A percentile compares a stretch with the other conserved stretches of the same genome.
Evolutionary conservation across 805 yeast genomes (phyloP).

Genomic region (Pichia manshurica): DNA sequence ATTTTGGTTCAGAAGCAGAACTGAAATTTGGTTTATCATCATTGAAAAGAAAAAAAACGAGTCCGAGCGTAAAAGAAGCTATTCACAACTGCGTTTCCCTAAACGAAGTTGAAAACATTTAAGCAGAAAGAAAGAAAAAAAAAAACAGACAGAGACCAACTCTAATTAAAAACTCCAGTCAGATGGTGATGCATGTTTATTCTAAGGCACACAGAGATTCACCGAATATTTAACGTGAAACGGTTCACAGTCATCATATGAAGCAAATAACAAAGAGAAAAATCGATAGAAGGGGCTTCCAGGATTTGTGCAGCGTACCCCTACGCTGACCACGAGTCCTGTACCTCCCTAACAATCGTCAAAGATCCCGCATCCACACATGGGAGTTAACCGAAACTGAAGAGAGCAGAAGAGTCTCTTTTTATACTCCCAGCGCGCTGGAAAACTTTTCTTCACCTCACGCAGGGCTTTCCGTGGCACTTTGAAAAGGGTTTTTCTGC

Average conservation of each 20-base stretch:
- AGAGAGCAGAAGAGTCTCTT: not conserved
- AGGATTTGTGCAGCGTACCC: conserved; percentile 2
- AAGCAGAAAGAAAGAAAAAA: not conserved
- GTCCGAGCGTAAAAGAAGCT: not conserved
- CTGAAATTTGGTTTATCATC: conserved; percentile 73
- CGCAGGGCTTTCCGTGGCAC: conserved; percentile 5
- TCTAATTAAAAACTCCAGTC: conserved; percentile 34
- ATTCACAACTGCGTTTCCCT: not conserved
- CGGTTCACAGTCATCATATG: conserved; percentile 33
- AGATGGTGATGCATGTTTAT: conserved; percentile 98
- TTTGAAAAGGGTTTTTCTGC: conserved; percentile 3
- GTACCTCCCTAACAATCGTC: too few species aligned
- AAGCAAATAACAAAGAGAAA: conserved; percentile 5
- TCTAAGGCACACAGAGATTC: conserved; percentile 63
- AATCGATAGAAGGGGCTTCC: not conserved
- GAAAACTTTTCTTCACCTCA: too few species aligned
- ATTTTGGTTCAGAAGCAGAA: conserved; percentile 90
- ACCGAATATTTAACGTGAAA: conserved; percentile 29
- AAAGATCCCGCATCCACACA: too few species aligned
- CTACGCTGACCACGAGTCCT: not conserved
- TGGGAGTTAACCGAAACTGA: too few species aligned
- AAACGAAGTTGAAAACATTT: not conserved
- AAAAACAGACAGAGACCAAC: not conserved
- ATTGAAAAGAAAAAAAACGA: conserved; percentile 24
- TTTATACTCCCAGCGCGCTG: conserved; percentile 3